These are phyloP conservation scores for Penicillium sp. DNA, from an alignment of 2,329 filamentous ascomycete species.

Conservation along the genomic window DNA sequence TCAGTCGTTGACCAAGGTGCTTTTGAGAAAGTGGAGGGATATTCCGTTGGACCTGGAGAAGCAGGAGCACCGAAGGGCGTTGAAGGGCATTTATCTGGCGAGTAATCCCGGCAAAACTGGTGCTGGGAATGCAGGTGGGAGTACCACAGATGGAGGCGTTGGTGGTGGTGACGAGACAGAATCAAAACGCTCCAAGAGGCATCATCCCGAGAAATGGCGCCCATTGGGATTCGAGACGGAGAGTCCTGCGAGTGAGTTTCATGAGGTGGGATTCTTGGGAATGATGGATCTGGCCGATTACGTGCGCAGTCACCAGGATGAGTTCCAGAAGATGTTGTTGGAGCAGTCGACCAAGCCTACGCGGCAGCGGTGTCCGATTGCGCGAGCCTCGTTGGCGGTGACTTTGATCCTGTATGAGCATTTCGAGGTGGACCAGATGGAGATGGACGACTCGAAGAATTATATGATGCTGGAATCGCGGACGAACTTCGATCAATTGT, in stretches of 20 bases:
- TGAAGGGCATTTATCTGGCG: conserved; percentile 79
- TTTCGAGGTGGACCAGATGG: conserved; percentile 84
- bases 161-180: conserved; percentile 13
- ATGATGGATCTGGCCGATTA: conserved; percentile 98
- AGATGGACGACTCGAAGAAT: conserved; percentile 69
- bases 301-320: conserved; percentile 83
- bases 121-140: conserved; percentile 25
- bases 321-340: conserved; percentile 82
- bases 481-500: conserved; percentile 77
- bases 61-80: conserved; percentile 76
- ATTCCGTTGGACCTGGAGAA: conserved; percentile 78
- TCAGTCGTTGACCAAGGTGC: conserved; percentile 80
- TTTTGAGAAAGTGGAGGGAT: conserved; percentile 82
- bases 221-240: conserved; percentile 87
- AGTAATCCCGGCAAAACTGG: conserved; percentile 50
- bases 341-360: conserved; percentile 74
- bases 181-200: conserved; percentile 58
- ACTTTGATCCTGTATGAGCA: conserved; percentile 89
- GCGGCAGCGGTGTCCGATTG: conserved; percentile 75
- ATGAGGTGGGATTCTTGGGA: conserved; percentile 77
- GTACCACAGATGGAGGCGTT: too few relatives aligned
- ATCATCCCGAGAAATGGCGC: conserved; percentile 89
- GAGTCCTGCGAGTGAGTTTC: conserved; percentile 79
- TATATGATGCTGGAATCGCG: conserved; percentile 68
- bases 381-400: conserved; percentile 76